phyloP scores from a whole-genome alignment of 2,329 filamentous ascomycete genomes.

The Trichoderma breve region DNA sequence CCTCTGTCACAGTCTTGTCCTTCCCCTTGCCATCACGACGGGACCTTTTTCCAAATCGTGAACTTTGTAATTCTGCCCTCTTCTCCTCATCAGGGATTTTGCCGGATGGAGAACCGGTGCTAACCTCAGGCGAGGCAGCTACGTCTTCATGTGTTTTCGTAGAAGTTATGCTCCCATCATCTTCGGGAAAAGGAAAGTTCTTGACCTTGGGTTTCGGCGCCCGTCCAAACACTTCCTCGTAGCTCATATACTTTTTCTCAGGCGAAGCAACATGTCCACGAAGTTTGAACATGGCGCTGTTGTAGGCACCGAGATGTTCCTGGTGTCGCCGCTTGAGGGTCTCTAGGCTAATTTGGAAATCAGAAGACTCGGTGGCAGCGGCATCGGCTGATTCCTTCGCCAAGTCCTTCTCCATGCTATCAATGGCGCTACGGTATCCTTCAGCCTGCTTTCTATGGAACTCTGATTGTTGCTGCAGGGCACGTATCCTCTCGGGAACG shows the following conservation, averaged over 20 bases:
- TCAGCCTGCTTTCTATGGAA: conserved; percentile 34
- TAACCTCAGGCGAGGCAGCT: neutral
- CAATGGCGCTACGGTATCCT: conserved; percentile 27
- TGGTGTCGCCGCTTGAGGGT: conserved; percentile 28
- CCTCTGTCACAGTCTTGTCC: conserved; percentile 13
- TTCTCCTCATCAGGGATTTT: neutral
- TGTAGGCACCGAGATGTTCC: conserved; percentile 30
- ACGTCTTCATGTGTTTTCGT: neutral
- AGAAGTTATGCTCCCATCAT: neutral
- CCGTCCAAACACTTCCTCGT: conserved; percentile 31
- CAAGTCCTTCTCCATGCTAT: conserved; percentile 27
- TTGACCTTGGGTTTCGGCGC: conserved; percentile 23
- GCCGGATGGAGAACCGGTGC: neutral
- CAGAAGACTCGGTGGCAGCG: neutral
- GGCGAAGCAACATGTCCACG: conserved; percentile 29
- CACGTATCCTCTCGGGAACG: conserved; percentile 27
- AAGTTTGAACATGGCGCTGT: conserved; percentile 30
- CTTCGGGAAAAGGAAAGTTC: neutral
- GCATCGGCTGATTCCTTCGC: neutral
- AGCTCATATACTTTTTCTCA: conserved; percentile 31
- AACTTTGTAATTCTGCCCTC: neutral
- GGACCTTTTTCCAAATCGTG: conserved; percentile 7
- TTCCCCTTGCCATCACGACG: neutral
- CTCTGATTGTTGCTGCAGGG: conserved; percentile 30
- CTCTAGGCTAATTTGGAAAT: conserved; percentile 21